A percentile compares a stretch with the other conserved stretches of the same genome.
Conservation (phyloP, 306 rosid species). For the Cucumis cinereus region DNA sequence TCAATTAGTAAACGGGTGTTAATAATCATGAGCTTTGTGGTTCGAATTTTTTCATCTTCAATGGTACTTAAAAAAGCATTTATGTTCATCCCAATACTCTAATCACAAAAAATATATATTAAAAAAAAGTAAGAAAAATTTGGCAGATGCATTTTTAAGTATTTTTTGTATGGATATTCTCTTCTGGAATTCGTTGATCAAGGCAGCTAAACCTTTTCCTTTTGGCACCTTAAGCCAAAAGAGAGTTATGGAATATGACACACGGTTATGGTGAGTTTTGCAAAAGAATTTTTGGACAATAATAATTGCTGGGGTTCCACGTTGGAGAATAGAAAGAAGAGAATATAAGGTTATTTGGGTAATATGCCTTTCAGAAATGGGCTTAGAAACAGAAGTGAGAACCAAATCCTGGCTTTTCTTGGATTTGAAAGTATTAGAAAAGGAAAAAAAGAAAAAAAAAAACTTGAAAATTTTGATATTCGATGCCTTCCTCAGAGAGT, state of each 20-base stretch:
- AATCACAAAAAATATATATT: too few relatives aligned
- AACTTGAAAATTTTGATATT: neutral
- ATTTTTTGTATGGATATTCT: neutral
- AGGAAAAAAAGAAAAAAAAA: neutral
- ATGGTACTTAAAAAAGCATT: too few relatives aligned
- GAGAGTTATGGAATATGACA: neutral
- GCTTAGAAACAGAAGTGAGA: neutral
- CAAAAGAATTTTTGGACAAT: neutral
- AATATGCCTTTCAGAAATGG: neutral
- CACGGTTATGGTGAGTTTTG: neutral
- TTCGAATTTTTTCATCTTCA: neutral
- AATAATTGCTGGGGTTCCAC: neutral
- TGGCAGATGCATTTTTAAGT: too few relatives aligned
- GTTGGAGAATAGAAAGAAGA: neutral
- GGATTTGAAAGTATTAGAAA: neutral
- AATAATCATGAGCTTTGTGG: too few relatives aligned
- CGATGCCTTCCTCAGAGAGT: neutral
- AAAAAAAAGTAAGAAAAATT: too few relatives aligned
- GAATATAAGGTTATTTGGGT: constrained; percentile 4
- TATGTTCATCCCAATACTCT: too few relatives aligned
- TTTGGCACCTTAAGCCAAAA: neutral
- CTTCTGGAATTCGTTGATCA: neutral
- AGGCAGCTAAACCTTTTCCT: neutral
- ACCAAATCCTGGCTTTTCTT: constrained; percentile 4
- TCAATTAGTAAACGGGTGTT: too few relatives aligned